Percentiles rank a stretch among this genome's conserved stretches.
These are phyloP conservation scores for Aspergillus heteromorphus DNA, from an alignment of 495 filamentous ascomycete genomes.

Conservation along the genomic window DNA sequence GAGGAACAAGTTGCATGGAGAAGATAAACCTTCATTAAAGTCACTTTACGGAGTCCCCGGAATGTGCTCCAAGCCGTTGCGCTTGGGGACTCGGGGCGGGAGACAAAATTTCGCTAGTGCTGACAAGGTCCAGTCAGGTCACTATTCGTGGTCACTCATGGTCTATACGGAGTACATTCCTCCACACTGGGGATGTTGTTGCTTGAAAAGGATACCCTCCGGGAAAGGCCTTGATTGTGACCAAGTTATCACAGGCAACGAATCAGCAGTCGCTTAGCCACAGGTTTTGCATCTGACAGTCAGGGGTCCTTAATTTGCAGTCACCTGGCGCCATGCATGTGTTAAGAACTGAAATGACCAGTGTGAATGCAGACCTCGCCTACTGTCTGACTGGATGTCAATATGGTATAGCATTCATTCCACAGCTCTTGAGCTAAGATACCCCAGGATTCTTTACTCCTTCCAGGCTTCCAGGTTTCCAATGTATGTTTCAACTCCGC, in stretches of 20 bases:
- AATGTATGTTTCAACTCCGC: neutral
- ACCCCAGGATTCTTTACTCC: neutral
- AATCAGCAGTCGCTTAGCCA: neutral
- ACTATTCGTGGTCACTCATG: neutral
- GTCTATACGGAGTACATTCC: neutral
- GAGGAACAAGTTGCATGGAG: neutral
- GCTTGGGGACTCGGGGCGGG: neutral
- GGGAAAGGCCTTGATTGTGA: neutral
- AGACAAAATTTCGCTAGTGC: neutral
- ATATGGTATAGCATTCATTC: neutral
- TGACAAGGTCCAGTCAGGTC: neutral
- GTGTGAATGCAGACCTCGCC: neutral
- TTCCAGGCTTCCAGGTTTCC: neutral
- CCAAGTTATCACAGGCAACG: neutral
- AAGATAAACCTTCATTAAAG: neutral
- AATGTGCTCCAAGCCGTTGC: neutral
- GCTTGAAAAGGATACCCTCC: neutral
- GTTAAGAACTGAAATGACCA: neutral
- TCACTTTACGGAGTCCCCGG: neutral
- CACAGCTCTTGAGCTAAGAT: neutral
- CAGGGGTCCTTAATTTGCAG: neutral
- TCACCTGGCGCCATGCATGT: neutral
- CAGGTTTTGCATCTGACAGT: neutral
- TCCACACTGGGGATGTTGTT: neutral
- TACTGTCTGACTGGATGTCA: neutral